phyloP scores from a whole-genome alignment of 495 filamentous ascomycete genomes.

The Neurospora pannonica region DNA sequence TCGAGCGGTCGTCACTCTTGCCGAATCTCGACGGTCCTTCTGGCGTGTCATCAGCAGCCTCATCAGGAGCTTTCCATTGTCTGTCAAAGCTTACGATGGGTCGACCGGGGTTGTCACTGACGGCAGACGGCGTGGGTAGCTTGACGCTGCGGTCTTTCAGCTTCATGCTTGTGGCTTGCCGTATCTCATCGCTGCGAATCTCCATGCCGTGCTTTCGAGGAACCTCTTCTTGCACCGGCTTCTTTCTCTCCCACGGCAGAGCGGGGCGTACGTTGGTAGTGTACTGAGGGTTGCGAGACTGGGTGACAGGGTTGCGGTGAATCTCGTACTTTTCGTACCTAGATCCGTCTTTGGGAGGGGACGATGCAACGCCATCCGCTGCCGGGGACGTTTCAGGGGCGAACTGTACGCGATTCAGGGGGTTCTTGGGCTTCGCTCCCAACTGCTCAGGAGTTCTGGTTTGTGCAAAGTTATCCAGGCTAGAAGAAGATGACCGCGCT shows the following conservation, averaged over 20 bases:
- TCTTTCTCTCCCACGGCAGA: slow-evolving; percentile 17
- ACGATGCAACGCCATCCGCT: slow-evolving; percentile 4
- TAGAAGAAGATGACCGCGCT: slow-evolving; percentile 18
- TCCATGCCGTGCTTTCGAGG: slow-evolving; percentile 65
- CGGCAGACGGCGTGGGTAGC: slow-evolving; percentile 73
- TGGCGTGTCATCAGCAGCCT: slow-evolving; percentile 49
- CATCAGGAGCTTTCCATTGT: slow-evolving; percentile 61
- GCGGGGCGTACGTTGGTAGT: slow-evolving; percentile 46
- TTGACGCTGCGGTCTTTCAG: slow-evolving; percentile 76
- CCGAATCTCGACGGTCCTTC: slow-evolving; percentile 20
- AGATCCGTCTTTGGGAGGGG: slow-evolving; percentile 45
- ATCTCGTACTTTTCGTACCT: slow-evolving; percentile 65
- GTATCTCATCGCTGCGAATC: slow-evolving; percentile 76
- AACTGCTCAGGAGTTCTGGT: slow-evolving; percentile 20
- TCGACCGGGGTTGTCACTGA: slow-evolving; percentile 73
- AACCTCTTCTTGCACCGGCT: slow-evolving; percentile 15
- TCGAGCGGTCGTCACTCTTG: slow-evolving; percentile 11
- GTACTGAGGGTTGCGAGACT: slow-evolving; percentile 66
- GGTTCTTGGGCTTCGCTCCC: slow-evolving; percentile 47
- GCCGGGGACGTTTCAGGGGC: slow-evolving; percentile 24
- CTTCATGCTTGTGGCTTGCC: slow-evolving; percentile 81
- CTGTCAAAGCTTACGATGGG: slow-evolving; percentile 90
- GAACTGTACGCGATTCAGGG: slow-evolving; percentile 45
- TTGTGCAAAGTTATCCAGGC: neutral
- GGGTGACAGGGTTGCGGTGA: slow-evolving; percentile 65